These are phyloP conservation scores for Grammothele lineata DNA, from an alignment of 768 basidiomycete genomes.

Conservation along the genomic window DNA sequence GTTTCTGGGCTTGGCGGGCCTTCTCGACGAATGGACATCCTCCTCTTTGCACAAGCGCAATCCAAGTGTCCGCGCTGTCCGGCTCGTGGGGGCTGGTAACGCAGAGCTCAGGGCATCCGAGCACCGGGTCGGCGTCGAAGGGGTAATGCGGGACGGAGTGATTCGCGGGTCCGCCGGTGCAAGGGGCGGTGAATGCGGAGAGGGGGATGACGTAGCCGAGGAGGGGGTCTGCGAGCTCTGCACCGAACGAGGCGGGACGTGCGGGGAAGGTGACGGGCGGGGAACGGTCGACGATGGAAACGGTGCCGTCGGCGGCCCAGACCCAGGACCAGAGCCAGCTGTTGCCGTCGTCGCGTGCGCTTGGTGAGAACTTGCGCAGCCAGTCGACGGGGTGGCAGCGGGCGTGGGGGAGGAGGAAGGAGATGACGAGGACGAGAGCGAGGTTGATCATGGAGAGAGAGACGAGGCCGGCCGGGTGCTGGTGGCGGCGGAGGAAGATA, in stretches of 20 bases:
- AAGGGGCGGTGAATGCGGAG: constrained; percentile 36
- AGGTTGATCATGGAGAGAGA: constrained; percentile 16
- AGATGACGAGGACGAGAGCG: constrained; percentile 9
- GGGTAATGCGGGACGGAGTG: constrained; percentile 9
- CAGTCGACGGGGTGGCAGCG: constrained; percentile 22
- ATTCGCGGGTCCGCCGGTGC: constrained; percentile 31
- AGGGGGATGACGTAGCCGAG: constrained; percentile 35
- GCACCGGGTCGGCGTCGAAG: constrained; percentile 23
- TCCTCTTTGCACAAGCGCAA: constrained; percentile 88
- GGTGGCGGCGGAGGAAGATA: constrained; percentile 7
- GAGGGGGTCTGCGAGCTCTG: constrained; percentile 53
- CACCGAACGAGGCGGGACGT: constrained; percentile 72
- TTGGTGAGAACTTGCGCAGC: constrained; percentile 24
- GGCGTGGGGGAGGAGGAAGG: constrained; percentile 8
- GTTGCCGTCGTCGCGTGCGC: constrained; percentile 24
- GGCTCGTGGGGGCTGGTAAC: constrained; percentile 51
- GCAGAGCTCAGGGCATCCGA: constrained; percentile 71
- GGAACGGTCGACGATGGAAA: constrained; percentile 72
- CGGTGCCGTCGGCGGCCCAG: constrained; percentile 40
- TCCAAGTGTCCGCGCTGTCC: constrained; percentile 68
- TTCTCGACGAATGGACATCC: constrained; percentile 90
- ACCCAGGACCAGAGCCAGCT: constrained; percentile 37
- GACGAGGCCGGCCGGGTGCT: background rate
- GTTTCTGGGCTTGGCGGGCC: constrained; percentile 43
- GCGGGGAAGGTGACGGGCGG: constrained; percentile 70